Evolutionary conservation across 2,329 filamentous ascomycete genomes (phyloP), one percentile per base, ranked within the genome.

Genomic region (Bisporella sp.): DNA sequence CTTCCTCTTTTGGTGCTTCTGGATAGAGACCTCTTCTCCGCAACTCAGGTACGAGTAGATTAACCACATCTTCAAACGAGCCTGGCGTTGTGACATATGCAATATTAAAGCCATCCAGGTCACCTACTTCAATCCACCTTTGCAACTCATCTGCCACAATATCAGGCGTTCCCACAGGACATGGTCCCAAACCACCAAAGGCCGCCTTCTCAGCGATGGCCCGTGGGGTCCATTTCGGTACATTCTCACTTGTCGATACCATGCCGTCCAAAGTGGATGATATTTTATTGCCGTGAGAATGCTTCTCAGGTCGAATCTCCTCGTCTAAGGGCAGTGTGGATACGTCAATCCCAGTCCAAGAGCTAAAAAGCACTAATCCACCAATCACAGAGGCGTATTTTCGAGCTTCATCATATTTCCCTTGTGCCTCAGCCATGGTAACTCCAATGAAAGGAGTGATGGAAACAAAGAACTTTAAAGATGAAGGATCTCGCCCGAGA

Each of bases 41-140:
- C 11, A 88, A 69, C 56, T 87, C 84, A 0, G 83, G 84, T 1
- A 87, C 65, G 4, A 87, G 64, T 0, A 85, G 68, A 29, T 86
- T 80, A 28, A 81, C 75, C 6, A 87, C 79, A 57, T 87, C 84
- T 53, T 81, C 76, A 67, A 87, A 87, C 0, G 79, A 81, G 46
- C 79, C 76, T 0, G 83, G 84, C 58, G 82, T 83, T 9, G 85
- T 67, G 0, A 80, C 78, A 55, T 87, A 86, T 1, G 79, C 79
- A 64, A 89, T 75, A 62, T 89, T 89, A 67, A 89, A 89, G 0
- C 85, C 85, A 61, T 89, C 85, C 1, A 89, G 76, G 56, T 87
- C 52, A 8, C 41, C 46, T 9, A 87, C 84, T 13, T 70, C 61
- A 0, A 87, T 71, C 84, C 85, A 89, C 1, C 71, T 66, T 65